Conservation (phyloP, 495 filamentous ascomycete genomes). For the Neurospora sp. region DNA sequence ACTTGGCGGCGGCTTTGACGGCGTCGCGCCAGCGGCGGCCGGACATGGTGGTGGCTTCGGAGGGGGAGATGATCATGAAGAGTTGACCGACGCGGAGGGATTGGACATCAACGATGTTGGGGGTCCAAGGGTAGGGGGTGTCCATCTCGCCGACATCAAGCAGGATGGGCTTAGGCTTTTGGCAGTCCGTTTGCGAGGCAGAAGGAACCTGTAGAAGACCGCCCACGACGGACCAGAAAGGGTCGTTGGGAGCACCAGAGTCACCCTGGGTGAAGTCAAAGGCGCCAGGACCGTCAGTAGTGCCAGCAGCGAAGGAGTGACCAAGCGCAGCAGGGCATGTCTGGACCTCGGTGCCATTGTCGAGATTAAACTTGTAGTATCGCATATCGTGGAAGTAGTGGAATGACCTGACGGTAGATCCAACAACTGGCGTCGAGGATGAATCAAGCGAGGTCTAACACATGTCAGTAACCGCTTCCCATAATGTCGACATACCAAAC, state of each 20-base stretch:
- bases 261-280: slow-evolving; percentile 92
- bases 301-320: slow-evolving; percentile 87
- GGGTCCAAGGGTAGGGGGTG: slow-evolving; percentile 74
- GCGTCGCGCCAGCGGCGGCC: slow-evolving; percentile 82
- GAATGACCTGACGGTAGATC: slow-evolving; percentile 48
- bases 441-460: slow-evolving; percentile 30
- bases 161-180: slow-evolving; percentile 77
- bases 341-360: slow-evolving; percentile 60
- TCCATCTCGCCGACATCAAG: slow-evolving; percentile 77
- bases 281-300: slow-evolving; percentile 80
- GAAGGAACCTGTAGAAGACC: slow-evolving; percentile 59
- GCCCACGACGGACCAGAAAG: slow-evolving; percentile 75
- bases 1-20: slow-evolving; percentile 43
- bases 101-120: slow-evolving; percentile 91
- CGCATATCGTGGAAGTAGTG: slow-evolving; percentile 60
- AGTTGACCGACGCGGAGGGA: slow-evolving; percentile 83
- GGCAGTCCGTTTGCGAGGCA: slow-evolving; percentile 64
- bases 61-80: slow-evolving; percentile 74
- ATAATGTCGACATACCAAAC: neutral
- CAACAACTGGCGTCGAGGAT: slow-evolving; percentile 31
- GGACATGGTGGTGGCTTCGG: slow-evolving; percentile 90
- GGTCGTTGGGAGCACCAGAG: slow-evolving; percentile 58
- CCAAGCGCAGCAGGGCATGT: slow-evolving; percentile 92
- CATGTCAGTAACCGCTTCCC: slow-evolving; percentile 1
- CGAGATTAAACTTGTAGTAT: slow-evolving; percentile 53